A percentile compares a stretch with the other conserved stretches of the same genome.
phyloP scores from a whole-genome alignment of 139 green algal genomes.

The Monoraphidium neglectum region DNA sequence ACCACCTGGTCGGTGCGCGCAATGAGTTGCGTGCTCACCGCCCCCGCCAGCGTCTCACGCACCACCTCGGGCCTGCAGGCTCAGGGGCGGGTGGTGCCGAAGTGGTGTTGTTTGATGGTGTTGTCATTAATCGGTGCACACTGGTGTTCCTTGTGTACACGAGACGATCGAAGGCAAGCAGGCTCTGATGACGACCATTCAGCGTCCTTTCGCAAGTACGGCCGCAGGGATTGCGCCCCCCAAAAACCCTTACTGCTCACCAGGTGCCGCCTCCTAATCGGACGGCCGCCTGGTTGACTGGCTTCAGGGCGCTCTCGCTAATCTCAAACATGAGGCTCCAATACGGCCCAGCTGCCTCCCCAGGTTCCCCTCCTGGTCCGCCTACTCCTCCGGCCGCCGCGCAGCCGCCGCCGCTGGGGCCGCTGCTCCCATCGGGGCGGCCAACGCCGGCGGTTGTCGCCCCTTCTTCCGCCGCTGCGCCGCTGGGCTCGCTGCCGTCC shows the following conservation, averaged over 20 bases:
- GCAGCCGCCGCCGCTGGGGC: background rate
- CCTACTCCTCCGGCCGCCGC: too few relatives aligned
- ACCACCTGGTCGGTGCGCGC: conserved; percentile 70
- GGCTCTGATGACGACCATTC: too few relatives aligned
- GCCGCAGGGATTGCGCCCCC: too few relatives aligned
- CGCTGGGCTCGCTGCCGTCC: conserved; percentile 42
- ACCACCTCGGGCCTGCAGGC: conserved; percentile 69
- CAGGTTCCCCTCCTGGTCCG: too few relatives aligned
- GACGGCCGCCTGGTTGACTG: conserved; percentile 60
- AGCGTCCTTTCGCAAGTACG: too few relatives aligned
- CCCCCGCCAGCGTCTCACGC: conserved; percentile 73
- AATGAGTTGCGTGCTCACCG: conserved; percentile 79
- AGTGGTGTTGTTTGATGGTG: too few relatives aligned
- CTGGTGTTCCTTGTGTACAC: too few relatives aligned
- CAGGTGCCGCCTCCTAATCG: conserved; percentile 64
- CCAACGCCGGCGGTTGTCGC: background rate
- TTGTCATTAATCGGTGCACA: too few relatives aligned
- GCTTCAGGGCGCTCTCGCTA: conserved; percentile 78
- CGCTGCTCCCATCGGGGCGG: background rate
- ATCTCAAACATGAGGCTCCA: conserved; percentile 97
- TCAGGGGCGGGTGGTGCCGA: too few relatives aligned
- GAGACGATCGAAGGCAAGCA: too few relatives aligned
- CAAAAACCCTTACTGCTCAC: conserved; percentile 18
- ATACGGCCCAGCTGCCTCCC: conserved; percentile 66
- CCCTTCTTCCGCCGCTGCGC: too few relatives aligned